These are phyloP conservation scores for Mortierella sp. DNA, from an alignment of 371 early-diverging fungal genomes.

Conservation along the genomic window DNA sequence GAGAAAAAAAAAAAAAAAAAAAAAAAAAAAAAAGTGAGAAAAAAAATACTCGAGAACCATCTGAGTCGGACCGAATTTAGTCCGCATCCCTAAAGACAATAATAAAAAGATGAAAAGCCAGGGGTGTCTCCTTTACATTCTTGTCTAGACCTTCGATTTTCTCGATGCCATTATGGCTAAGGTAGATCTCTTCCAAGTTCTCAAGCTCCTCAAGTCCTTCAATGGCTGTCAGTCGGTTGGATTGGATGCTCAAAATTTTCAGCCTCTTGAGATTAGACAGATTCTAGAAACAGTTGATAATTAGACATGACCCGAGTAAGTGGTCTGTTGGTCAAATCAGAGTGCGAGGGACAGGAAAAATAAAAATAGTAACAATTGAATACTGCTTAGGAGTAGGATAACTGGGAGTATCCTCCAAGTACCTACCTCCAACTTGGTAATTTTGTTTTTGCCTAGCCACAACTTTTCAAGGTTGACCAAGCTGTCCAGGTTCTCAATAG, in stretches of 20 bases:
- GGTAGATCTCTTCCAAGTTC: constrained; percentile 87
- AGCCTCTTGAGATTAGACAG: constrained; percentile 64
- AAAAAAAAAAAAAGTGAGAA: background rate
- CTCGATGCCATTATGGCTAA: constrained; percentile 89
- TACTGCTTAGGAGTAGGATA: background rate
- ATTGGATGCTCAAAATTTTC: constrained; percentile 86
- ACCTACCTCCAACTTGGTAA: constrained; percentile 78
- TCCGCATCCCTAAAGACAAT: background rate
- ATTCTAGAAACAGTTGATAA: constrained; percentile 32
- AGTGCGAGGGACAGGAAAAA: background rate
- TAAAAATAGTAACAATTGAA: background rate
- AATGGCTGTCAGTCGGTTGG: constrained; percentile 82
- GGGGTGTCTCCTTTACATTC: constrained; percentile 59
- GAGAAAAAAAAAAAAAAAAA: background rate
- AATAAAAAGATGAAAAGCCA: background rate
- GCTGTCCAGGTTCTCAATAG: constrained; percentile 84
- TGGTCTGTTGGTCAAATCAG: no score
- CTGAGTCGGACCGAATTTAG: background rate
- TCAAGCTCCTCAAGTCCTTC: constrained; percentile 78
- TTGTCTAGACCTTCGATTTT: constrained; percentile 82
- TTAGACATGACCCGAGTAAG: no score
- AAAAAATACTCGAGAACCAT: background rate
- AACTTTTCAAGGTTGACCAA: constrained; percentile 85
- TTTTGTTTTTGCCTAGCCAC: constrained; percentile 98
- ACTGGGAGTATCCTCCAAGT: background rate